Conservation (phyloP, 441 rosid genomes). For the Erysimum pusillum region DNA sequence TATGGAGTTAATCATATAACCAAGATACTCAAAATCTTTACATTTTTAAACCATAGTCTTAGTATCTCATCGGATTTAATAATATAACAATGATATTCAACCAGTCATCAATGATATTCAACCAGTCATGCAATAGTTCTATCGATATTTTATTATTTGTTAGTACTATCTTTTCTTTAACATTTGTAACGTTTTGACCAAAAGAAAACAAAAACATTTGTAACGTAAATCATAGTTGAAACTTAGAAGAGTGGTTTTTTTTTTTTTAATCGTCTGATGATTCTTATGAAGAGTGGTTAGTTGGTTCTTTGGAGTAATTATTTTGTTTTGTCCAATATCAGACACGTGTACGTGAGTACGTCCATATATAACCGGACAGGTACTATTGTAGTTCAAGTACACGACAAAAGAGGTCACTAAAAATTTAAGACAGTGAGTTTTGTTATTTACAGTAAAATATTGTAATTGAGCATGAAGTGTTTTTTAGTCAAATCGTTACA, state of each 20-base stretch:
- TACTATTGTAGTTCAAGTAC: slow-evolving; percentile 12
- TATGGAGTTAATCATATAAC: slow-evolving; percentile 24
- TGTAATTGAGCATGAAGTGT: no score
- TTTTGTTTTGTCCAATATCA: background rate
- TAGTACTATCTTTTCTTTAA: no score
- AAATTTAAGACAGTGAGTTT: background rate
- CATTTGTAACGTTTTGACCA: no score
- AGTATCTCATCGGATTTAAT: no score
- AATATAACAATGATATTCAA: no score
- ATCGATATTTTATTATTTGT: no score
- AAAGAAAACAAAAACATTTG: background rate
- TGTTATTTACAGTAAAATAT: background rate
- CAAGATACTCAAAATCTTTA: background rate
- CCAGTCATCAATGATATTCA: no score
- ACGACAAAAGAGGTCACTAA: slow-evolving; percentile 1
- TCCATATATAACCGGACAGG: slow-evolving; percentile 10
- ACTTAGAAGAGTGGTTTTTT: background rate
- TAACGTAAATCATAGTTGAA: background rate
- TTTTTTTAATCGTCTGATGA: no score
- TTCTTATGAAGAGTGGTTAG: background rate
- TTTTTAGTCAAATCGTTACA: no score
- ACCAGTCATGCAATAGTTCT: no score
- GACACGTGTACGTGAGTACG: slow-evolving; percentile 21
- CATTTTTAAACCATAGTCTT: no score
- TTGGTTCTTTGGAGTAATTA: slow-evolving; percentile 1